Evolutionary conservation across 352 stramenopile species (phyloP), one percentile per base, ranked within the genome.

Genomic region (Pythium chondricola): DNA sequence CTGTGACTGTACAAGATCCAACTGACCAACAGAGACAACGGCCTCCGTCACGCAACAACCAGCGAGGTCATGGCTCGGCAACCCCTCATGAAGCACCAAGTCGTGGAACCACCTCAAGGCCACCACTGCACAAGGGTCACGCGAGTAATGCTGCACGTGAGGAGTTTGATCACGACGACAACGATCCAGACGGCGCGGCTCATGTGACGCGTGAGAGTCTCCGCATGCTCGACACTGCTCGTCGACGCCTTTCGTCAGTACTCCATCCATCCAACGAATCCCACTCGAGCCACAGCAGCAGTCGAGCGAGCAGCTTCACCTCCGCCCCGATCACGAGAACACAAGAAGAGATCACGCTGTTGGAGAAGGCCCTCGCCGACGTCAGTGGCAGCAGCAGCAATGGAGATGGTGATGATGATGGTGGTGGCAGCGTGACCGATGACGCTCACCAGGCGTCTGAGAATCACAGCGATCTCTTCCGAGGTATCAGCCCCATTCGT

Each of bases 351-450:
- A 67, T 78, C 60, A 74, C 68, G 20, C 48, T 85, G 21, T 41
- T 89, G 32, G 71, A 87, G 56, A 84, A 79, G 35, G 73, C 74
- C 18, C 62, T 89, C 14, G 70, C 69, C 4, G 78, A 84, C 37
- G 58, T 87, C 41, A 89, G 72, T 46, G 83, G 70, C 41, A 84
- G 68, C n/a, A 65, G 45, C 20, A 83, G 58, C 50, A 82, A 63
- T 54, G 63, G 35, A 21, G 45, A 14, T n/a, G 55, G 32, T 18
- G 32, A 37, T 3, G 27, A 25, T 16, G 22, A 17, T 13, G 39
- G 16, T 40, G 2, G 36, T 14, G 22, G 43, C 36, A 21, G 43
- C 9, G 17, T 7, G 6, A 40, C 9, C 6, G 27, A 25, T 8
- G 16, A 24, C n/a, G 42, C 13, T 37, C 47, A 22, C 18, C 20